Evolutionary conservation across 2,329 filamentous ascomycete genomes (phyloP).

Genomic region (Verticillium alfalfae): DNA sequence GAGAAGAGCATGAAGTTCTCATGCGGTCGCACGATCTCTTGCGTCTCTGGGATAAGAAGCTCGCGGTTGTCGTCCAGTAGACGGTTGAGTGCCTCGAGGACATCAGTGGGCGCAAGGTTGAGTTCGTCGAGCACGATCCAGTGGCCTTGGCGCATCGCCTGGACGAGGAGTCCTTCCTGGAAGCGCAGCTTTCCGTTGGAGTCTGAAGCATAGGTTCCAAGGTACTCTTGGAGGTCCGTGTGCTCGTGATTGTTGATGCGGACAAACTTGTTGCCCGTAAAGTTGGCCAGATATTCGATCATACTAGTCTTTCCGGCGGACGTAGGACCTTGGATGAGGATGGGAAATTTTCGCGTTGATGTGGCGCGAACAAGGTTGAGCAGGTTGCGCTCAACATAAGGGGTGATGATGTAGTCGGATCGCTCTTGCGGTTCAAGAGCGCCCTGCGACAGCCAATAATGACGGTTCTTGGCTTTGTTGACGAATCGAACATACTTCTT

Average conservation of each 20-base stretch:
- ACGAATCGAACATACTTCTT: constrained; percentile 75
- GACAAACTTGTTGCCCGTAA: constrained; percentile 94
- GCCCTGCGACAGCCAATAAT: constrained; percentile 88
- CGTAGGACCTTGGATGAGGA: constrained; percentile 93
- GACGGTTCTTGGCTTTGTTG: constrained; percentile 57
- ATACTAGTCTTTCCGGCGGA: constrained; percentile 98
- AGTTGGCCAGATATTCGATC: constrained; percentile 97
- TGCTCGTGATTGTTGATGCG: constrained; percentile 99
- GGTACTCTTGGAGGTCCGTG: constrained; percentile 94
- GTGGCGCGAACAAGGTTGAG: constrained; percentile 91
- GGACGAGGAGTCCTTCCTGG: constrained; percentile 89
- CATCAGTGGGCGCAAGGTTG: constrained; percentile 93
- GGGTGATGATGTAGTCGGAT: constrained; percentile 90
- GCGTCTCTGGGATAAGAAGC: constrained; percentile 91
- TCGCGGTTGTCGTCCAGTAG: constrained; percentile 95
- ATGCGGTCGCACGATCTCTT: constrained; percentile 87
- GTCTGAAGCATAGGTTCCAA: constrained; percentile 89
- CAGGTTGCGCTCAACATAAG: constrained; percentile 90
- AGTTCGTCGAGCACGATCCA: constrained; percentile 99
- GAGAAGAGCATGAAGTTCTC: constrained; percentile 97
- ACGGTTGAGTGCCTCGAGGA: constrained; percentile 91
- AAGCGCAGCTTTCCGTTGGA: constrained; percentile 80
- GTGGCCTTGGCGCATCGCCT: constrained; percentile 85
- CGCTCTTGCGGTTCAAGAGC: constrained; percentile 61
- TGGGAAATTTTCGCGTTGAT: constrained; percentile 85